Base-by-base conservation (phyloP, 768 basidiomycete species). In the Termitomyces sp. region DNA sequence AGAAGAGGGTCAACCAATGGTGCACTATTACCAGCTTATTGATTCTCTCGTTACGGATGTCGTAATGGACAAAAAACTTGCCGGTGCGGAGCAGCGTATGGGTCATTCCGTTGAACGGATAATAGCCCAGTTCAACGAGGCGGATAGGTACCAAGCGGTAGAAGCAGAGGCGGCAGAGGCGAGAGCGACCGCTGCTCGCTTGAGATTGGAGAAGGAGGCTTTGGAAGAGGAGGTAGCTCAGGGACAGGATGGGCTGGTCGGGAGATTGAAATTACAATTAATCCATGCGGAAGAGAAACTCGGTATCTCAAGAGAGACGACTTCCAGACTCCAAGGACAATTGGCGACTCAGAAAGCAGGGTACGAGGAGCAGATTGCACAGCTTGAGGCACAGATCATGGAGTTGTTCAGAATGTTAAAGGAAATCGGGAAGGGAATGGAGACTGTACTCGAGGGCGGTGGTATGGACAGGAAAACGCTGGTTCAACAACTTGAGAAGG, bases 331-430 rank as follows among this genome's bases (percentile, higher is more conserved):
- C 10, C 88, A 92, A 65, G 82, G 81, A 18, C 90, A 92, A 65
- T 72, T 97, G 54, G 86, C 84, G 63, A 79, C 81, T 41, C 90
- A 94, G 73, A 90, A 87, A 68, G 69, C 74, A 16, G 84, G 82
- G 14, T 94, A 94, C 66, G 90, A 95, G 66, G 90, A 93, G 57
- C 85, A 85, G 63, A 92, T 98, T 56, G 78, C 83, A 4, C 91
- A 96, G 69, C 84, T 96, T 14, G 94, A 97, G 67, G 81, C 87
- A 13, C 92, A 97, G 75, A 95, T 96, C 59, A 84, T 90, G 79
- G 94, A 97, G 68, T 72, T 98, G 18, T 98, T 95, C 76, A 81
- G 88, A 63, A 96, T 97, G 93, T 77, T 98, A 54, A 90, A 86
- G 68, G 91, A 96, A 65, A 81, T 89, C 36, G 86, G 88, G 16